Percentiles rank a stretch among this genome's conserved stretches.
Evolutionary conservation across 192 early-diverging fungal species (phyloP).

Genomic region (Kickxella alabastrina): DNA sequence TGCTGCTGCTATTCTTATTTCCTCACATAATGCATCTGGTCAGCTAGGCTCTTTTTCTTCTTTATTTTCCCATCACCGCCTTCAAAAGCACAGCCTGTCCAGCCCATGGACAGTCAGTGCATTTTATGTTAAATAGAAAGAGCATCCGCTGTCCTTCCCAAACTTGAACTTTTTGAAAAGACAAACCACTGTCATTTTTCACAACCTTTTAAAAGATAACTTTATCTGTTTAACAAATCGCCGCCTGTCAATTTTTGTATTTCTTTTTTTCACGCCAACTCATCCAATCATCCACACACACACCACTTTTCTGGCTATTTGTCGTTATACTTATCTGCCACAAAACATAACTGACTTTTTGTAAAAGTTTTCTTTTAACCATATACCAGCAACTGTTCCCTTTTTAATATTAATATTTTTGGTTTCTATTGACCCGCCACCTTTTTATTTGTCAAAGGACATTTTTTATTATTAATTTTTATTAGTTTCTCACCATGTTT

Average conservation of each 20-base stretch:
- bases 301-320: background rate
- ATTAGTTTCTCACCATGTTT: background rate
- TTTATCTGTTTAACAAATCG: too few species aligned
- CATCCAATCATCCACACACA: too few species aligned
- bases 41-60: background rate
- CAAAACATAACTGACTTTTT: background rate
- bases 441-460: background rate
- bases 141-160: slow-evolving; percentile 8
- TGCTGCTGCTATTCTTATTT: too few species aligned
- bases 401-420: background rate
- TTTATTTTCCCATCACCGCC: slow-evolving; percentile 1
- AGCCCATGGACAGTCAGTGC: slow-evolving; percentile 3
- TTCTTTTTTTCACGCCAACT: too few species aligned
- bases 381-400: background rate
- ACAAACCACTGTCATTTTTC: background rate
- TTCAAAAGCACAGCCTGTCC: slow-evolving; percentile 1
- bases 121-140: slow-evolving; percentile 17
- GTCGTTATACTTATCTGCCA: background rate
- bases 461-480: background rate
- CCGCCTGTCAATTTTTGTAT: too few species aligned
- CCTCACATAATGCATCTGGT: too few species aligned
- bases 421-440: background rate
- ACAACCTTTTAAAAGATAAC: too few species aligned
- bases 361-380: background rate
- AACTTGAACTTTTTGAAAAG: background rate